phyloP scores from a whole-genome alignment of 108 stramenopile species.

The Cyclotella choctawhatcheeana region DNA sequence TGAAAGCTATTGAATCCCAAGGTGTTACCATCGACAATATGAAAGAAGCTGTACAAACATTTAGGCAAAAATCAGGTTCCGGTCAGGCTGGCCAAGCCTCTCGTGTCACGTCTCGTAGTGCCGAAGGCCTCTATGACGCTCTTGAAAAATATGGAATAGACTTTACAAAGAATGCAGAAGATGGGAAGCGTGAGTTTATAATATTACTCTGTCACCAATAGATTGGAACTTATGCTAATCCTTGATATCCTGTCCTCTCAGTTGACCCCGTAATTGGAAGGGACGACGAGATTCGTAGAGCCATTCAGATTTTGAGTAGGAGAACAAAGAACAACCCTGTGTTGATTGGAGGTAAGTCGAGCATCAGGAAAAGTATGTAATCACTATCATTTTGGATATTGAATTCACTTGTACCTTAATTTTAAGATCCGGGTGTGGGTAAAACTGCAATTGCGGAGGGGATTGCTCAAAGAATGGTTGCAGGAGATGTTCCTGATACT shows the following conservation, averaged over 20 bases:
- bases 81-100: conserved; percentile 24
- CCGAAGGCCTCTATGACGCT: conserved; percentile 94
- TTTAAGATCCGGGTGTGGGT: conserved; percentile 97
- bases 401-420: no score
- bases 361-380: no score
- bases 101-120: conserved; percentile 59
- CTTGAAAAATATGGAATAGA: conserved; percentile 96
- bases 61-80: conserved; percentile 58
- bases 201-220: no score
- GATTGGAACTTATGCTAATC: no score
- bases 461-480: conserved; percentile 88
- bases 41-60: conserved; percentile 55
- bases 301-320: conserved; percentile 95
- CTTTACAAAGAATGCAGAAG: conserved; percentile 87
- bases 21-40: conserved; percentile 60
- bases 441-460: conserved; percentile 98
- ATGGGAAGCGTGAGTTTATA: no score
- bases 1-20: conserved; percentile 62
- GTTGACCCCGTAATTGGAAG: conserved; percentile 99
- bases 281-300: conserved; percentile 97
- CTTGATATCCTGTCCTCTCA: no score
- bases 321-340: conserved; percentile 99
- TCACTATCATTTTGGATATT: no score
- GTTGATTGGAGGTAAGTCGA: conserved; percentile 97
- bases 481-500: conserved; percentile 88